phyloP scores from a whole-genome alignment of 371 early-diverging fungal genomes.

The Mortierella sp. region DNA sequence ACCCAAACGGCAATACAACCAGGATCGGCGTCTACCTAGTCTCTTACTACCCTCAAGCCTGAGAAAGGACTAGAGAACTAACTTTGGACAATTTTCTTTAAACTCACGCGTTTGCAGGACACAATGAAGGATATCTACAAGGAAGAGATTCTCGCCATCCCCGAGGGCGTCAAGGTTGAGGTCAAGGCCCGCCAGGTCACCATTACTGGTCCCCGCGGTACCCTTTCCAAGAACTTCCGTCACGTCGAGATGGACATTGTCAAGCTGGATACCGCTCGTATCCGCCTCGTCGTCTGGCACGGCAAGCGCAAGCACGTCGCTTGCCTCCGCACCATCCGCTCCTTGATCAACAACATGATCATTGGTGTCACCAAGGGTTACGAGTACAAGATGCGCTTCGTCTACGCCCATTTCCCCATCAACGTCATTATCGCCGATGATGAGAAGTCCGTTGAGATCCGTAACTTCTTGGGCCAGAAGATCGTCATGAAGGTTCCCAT shows the following conservation, averaged over 20 bases:
- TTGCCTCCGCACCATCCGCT: constrained; percentile 98
- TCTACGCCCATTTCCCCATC: constrained; percentile 99
- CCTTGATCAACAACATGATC: constrained; percentile 98
- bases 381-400: constrained; percentile 99
- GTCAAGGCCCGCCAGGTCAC: constrained; percentile 85
- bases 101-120: constrained; percentile 25
- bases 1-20: neutral
- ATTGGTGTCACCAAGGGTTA: constrained; percentile 99
- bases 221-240: constrained; percentile 91
- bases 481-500: constrained; percentile 90
- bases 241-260: constrained; percentile 95
- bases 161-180: constrained; percentile 76
- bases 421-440: constrained; percentile 93
- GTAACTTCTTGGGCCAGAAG: constrained; percentile 99
- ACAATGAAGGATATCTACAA: constrained; percentile 90
- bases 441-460: constrained; percentile 93
- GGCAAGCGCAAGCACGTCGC: constrained; percentile 98
- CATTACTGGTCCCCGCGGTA: constrained; percentile 93
- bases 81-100: neutral
- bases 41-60: neutral
- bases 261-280: constrained; percentile 76
- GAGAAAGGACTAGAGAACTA: neutral
- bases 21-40: neutral
- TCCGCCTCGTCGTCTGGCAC: constrained; percentile 96
- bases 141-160: constrained; percentile 86